Conservation (phyloP, 352 stramenopile genomes). For the Pythium utonaiense region DNA sequence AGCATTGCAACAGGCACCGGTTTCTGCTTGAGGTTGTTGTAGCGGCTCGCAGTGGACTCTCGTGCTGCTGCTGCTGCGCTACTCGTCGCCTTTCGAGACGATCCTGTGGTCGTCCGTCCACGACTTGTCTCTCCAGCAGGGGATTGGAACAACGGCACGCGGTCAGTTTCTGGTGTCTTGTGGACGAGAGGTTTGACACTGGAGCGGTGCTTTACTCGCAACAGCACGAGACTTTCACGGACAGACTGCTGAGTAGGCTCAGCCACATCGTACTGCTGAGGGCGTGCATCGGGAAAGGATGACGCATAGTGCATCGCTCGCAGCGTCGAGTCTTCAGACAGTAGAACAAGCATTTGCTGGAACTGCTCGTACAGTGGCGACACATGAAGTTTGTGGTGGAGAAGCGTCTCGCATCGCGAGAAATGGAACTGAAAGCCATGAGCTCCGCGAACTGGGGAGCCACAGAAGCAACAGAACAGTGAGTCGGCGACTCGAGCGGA, state of each 20-base stretch:
- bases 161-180: neutral
- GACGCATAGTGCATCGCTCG: conserved; percentile 71
- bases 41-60: conserved; percentile 4
- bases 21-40: conserved; percentile 16
- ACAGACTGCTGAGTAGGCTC: conserved; percentile 10
- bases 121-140: neutral
- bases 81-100: neutral
- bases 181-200: conserved; percentile 14
- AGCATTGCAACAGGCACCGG: conserved; percentile 10
- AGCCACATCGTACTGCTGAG: conserved; percentile 16
- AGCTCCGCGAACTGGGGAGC: conserved; percentile 30
- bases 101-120: neutral
- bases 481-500: conserved; percentile 14
- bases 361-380: conserved; percentile 62
- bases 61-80: neutral
- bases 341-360: conserved; percentile 50
- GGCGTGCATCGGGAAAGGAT: conserved; percentile 51
- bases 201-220: conserved; percentile 23
- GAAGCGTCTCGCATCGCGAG: conserved; percentile 37
- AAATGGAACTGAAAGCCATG: conserved; percentile 46
- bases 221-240: conserved; percentile 23
- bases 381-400: conserved; percentile 50
- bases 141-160: conserved; percentile 7
- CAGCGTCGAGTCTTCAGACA: conserved; percentile 64
- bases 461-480: conserved; percentile 82